Percentiles rank a stretch among this genome's conserved stretches.
phyloP scores from a whole-genome alignment of 805 yeast genomes.

The Nakazawaea pomicola region DNA sequence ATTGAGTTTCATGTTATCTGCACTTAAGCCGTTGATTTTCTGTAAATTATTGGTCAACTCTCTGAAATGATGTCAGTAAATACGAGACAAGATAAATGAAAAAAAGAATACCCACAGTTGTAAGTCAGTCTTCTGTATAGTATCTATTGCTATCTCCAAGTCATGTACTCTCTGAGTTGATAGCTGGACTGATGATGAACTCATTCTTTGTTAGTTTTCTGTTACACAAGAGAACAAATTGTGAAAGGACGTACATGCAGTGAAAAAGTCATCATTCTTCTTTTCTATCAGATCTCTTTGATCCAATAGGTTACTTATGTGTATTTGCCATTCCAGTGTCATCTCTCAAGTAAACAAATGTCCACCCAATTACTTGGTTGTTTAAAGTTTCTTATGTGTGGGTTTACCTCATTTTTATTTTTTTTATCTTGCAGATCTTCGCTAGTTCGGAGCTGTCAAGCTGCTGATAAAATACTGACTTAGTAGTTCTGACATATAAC shows the following conservation, averaged over 20 bases:
- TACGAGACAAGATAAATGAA: no score
- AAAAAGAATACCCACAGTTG: constrained; percentile 9
- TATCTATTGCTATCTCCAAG: constrained; percentile 1
- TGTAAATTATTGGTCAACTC: not conserved
- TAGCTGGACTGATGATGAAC: constrained; percentile 9
- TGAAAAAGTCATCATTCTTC: constrained; percentile 4
- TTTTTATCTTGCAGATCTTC: not conserved
- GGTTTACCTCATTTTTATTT: no score
- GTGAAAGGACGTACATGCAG: constrained; percentile 6
- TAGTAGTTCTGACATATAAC: constrained; percentile 16
- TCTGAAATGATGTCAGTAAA: no score
- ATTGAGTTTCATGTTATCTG: no score
- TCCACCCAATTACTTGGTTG: not conserved
- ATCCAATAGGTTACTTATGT: not conserved
- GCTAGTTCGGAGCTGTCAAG: not conserved
- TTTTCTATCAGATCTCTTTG: constrained; percentile 7
- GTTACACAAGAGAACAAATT: no score
- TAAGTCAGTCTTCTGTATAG: constrained; percentile 8
- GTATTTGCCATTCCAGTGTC: constrained; percentile 6
- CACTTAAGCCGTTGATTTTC: no score
- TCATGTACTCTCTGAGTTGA: constrained; percentile 4
- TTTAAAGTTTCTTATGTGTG: not conserved
- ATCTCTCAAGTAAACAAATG: not conserved
- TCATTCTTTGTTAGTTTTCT: not conserved
- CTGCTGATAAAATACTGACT: not conserved